Evolutionary conservation across 768 basidiomycete species (phyloP), one percentile per base, ranked within the genome.

Genomic region (Lactarius tabidus): DNA sequence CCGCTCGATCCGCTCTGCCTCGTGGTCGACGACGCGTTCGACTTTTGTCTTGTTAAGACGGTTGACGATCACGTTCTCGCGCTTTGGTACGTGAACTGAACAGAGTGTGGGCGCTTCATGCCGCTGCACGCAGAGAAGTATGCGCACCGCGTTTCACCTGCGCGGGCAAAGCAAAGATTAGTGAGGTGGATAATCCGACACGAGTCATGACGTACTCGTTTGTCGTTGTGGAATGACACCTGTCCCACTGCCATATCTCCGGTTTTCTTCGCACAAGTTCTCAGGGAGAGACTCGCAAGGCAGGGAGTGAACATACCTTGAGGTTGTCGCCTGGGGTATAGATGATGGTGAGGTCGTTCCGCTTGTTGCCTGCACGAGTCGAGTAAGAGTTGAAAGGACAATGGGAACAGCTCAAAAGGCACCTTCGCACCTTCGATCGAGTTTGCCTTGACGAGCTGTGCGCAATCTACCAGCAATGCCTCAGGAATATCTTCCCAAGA

Each of bases 181-280:
- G 31, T 18, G 45, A 17, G 39, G 31, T 39, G 18, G 36, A 23
- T 29, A 28, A 31, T 45, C 58, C 51, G 48, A 58, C 15, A 31
- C 28, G 18, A 35, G 29, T 57, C 38, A 28, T 17, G 33, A 51
- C 81, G 43, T 68, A 93, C 93, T 77, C 81, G 82, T 73, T 96
- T 94, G 72, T 97, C 93, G 63, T 80, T 90, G 69, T 98, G 91
- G 75, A 99, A 98, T 0, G 93, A 91, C 0, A 99, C 97, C 72
- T 95, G 90, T 0, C 97, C 97, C 3, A 96, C 88, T 3, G 93
- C 95, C 94, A 97, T 98, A 73, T 96, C 94, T 3, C 96, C 96
- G 8, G 91, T 89, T 93, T 99, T 99, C 92, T 95, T 71, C 12
- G 18, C 53, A 23, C 2, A 56, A 57, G 4, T 35, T 36, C 26